A percentile compares a stretch with the other conserved stretches of the same genome.
Conservation (phyloP, 805 yeast genomes). For the Candida michaelii region DNA sequence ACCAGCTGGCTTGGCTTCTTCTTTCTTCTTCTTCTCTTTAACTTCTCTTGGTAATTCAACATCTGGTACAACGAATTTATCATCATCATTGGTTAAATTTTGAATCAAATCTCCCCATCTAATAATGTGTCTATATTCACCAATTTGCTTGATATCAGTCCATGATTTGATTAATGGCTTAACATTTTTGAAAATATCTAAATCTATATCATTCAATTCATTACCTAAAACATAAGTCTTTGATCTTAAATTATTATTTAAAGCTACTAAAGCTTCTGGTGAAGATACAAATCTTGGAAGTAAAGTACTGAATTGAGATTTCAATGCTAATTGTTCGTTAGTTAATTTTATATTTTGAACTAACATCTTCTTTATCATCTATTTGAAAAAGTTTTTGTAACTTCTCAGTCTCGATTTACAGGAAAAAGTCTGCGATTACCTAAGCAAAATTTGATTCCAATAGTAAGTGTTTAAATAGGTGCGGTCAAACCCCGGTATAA, state of each 20-base stretch:
- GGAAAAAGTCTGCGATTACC: neutral
- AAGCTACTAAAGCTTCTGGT: slow-evolving; percentile 43
- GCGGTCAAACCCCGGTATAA: neutral
- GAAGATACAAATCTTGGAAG: slow-evolving; percentile 48
- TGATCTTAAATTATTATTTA: slow-evolving; percentile 69
- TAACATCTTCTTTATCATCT: slow-evolving; percentile 12
- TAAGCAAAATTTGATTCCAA: neutral
- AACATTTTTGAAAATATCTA: slow-evolving; percentile 63
- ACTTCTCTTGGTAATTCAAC: slow-evolving; percentile 73
- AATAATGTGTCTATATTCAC: slow-evolving; percentile 73
- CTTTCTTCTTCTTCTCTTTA: slow-evolving; percentile 57
- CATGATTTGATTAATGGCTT: slow-evolving; percentile 60
- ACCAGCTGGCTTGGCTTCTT: slow-evolving; percentile 16
- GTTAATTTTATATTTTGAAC: slow-evolving; percentile 16
- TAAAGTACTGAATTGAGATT: slow-evolving; percentile 77
- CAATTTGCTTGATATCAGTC: slow-evolving; percentile 53
- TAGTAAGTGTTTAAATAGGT: neutral
- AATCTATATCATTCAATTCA: slow-evolving; percentile 68
- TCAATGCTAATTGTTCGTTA: slow-evolving; percentile 62
- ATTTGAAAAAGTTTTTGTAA: slow-evolving; percentile 6
- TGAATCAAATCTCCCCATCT: slow-evolving; percentile 94
- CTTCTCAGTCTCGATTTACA: neutral
- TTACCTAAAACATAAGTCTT: slow-evolving; percentile 72
- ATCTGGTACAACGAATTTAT: slow-evolving; percentile 58
- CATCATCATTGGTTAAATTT: slow-evolving; percentile 51